These are phyloP conservation scores for Geum urbanum DNA, from an alignment of 306 rosid genomes.

Conservation along the genomic window DNA sequence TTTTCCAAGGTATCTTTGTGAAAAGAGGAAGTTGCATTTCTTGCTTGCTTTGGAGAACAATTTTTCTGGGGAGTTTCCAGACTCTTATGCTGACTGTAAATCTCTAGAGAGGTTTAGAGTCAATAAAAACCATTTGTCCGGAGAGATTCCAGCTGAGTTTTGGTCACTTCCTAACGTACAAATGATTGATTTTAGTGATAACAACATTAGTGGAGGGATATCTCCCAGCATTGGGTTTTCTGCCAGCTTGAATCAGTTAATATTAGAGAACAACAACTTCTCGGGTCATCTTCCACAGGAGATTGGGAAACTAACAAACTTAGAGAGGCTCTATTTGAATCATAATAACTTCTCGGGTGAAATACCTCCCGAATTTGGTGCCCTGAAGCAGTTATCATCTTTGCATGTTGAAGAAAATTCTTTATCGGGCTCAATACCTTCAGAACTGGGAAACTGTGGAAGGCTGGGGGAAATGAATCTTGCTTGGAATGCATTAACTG, in stretches of 20 bases:
- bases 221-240: constrained; percentile 60
- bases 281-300: constrained; percentile 76
- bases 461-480: constrained; percentile 79
- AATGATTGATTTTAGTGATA: constrained; percentile 77
- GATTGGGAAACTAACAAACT: constrained; percentile 59
- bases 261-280: constrained; percentile 57
- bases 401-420: constrained; percentile 71
- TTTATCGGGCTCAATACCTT: constrained; percentile 62
- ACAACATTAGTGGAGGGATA: constrained; percentile 58
- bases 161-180: constrained; percentile 74
- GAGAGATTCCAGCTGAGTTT: constrained; percentile 55
- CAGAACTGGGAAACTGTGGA: constrained; percentile 57
- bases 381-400: constrained; percentile 64
- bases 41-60: constrained; percentile 84
- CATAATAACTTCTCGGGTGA: constrained; percentile 59
- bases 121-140: constrained; percentile 57
- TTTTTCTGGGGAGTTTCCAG: constrained; percentile 72
- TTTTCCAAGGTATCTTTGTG: constrained; percentile 84
- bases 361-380: constrained; percentile 70
- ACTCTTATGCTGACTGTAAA: constrained; percentile 61
- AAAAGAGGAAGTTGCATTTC: constrained; percentile 43
- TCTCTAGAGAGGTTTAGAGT: constrained; percentile 70
- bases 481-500: constrained; percentile 64
- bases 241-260: constrained; percentile 54
- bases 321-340: constrained; percentile 71